Percentiles rank a stretch among this genome's conserved stretches.
phyloP scores from a whole-genome alignment of 2,329 filamentous ascomycete species.

The Volutella citrinella region DNA sequence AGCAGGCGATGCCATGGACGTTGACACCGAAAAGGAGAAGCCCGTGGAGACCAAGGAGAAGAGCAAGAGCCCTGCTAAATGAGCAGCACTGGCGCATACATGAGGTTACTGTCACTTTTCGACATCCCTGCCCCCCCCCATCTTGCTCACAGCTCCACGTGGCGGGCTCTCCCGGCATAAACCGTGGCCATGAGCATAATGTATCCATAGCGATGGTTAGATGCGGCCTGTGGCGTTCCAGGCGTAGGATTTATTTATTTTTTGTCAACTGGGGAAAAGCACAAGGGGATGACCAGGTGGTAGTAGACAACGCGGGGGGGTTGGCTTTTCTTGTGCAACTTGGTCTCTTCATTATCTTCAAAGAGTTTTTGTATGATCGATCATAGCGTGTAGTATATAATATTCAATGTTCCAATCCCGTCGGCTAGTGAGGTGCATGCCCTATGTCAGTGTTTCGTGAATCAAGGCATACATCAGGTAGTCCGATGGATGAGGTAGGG shows the following conservation, averaged over 20 bases:
- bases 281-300: too few species aligned
- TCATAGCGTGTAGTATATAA: slow-evolving; percentile 12
- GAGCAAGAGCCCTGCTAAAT: slow-evolving; percentile 25
- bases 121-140: too few species aligned
- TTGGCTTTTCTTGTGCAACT: too few species aligned
- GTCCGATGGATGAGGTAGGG: too few species aligned
- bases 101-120: too few species aligned
- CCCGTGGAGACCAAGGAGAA: slow-evolving; percentile 22
- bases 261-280: too few species aligned
- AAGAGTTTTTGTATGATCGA: slow-evolving; percentile 6
- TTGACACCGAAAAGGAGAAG: slow-evolving; percentile 31
- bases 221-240: slow-evolving; percentile 23
- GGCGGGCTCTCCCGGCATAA: background rate
- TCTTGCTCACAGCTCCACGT: slow-evolving; percentile 8
- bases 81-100: too few species aligned
- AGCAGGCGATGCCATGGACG: slow-evolving; percentile 31
- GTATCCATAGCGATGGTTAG: slow-evolving; percentile 15
- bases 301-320: too few species aligned
- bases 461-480: too few species aligned
- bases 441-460: too few species aligned
- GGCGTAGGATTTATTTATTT: slow-evolving; percentile 24
- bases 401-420: slow-evolving; percentile 6
- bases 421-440: too few species aligned
- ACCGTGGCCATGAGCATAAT: slow-evolving; percentile 6
- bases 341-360: too few species aligned